Base-by-base conservation (phyloP, 1,139 yeast genomes). In the Hemisphaericaspora subhashii region DNA sequence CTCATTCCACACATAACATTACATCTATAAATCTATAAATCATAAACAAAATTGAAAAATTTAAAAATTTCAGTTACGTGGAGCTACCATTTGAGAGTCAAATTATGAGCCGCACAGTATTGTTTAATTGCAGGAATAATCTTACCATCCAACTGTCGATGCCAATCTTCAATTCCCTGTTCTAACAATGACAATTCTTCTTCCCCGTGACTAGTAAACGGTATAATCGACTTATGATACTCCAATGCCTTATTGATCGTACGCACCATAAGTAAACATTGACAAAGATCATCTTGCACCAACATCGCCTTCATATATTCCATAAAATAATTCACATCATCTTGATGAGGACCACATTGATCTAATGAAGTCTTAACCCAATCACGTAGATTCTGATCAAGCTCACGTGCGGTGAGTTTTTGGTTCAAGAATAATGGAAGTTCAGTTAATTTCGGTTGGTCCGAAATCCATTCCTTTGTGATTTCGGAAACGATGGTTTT, bases 341-440 rank as follows among this genome's bases (percentile, higher is more conserved):
- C 83, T 3, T 50, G 52, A 50, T 80, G 83, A 0, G 90, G 89
- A 0, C 86, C 85, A 22, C 62, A 62, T 22, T 60, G 65, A n/a
- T 57, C 46, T 4, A 70, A 41, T 0, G 82, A 68, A 33, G 60
- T 58, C 4, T 45, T 44, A 0, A 82, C 63, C 90, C 90, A 83
- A 1, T 60, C 55, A 3, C 57, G 52, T 3, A 82, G 39, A 39
- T 69, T 53, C 1, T 41, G 27, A 25, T 64, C 60, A 29, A 81
- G 57, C 3, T 71, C 70, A 10, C 31, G 25, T 10, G 28, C 21
- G 2, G 66, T 51, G 1, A 53, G 43, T 5, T 45, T 39, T 5
- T 62, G 60, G 40, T 68, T 72, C 46, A 76, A 68, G 40, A 61
- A 61, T 6, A 52, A 40, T 2, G 78, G 77, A 2, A 54, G 38